These are phyloP conservation scores for Pelargonium myrrhifolium DNA, from an alignment of 441 rosid species.

Conservation along the genomic window DNA sequence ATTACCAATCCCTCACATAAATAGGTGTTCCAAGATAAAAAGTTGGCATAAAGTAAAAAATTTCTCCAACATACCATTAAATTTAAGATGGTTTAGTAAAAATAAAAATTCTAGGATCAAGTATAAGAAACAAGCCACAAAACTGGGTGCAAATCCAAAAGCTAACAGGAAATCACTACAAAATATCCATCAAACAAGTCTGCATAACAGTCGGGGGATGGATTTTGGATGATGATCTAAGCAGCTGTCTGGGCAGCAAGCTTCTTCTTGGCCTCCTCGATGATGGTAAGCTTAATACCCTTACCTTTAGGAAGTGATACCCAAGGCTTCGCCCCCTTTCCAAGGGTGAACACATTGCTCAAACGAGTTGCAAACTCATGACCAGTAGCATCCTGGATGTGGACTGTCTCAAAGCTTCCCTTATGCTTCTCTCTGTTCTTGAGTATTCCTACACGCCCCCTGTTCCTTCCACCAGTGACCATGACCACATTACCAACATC, in stretches of 20 bases:
- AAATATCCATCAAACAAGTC: background rate
- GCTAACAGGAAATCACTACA: slow-evolving; percentile 1
- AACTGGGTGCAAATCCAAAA: slow-evolving; percentile 1
- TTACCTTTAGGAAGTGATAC: background rate
- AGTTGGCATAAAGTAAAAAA: too few relatives aligned
- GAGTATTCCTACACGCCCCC: background rate
- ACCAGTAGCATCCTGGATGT: background rate
- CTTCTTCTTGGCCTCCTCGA: background rate
- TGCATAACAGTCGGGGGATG: too few relatives aligned
- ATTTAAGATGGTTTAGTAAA: background rate
- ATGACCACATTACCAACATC: background rate
- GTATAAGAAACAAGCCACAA: background rate
- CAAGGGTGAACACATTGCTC: background rate
- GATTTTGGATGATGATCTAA: background rate
- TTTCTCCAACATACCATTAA: background rate
- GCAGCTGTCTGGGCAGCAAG: background rate
- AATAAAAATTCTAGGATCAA: background rate
- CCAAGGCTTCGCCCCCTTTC: slow-evolving; percentile 1
- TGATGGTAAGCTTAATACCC: slow-evolving; percentile 2
- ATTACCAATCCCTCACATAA: too few relatives aligned
- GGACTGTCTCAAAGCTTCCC: background rate
- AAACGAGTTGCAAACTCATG: background rate
- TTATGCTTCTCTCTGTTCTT: background rate
- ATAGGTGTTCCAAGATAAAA: too few relatives aligned
- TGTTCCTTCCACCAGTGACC: background rate